Evolutionary conservation across 2,329 filamentous ascomycete genomes (phyloP), one percentile per base, ranked within the genome.

Genomic region (Emydomyces testavorans): DNA sequence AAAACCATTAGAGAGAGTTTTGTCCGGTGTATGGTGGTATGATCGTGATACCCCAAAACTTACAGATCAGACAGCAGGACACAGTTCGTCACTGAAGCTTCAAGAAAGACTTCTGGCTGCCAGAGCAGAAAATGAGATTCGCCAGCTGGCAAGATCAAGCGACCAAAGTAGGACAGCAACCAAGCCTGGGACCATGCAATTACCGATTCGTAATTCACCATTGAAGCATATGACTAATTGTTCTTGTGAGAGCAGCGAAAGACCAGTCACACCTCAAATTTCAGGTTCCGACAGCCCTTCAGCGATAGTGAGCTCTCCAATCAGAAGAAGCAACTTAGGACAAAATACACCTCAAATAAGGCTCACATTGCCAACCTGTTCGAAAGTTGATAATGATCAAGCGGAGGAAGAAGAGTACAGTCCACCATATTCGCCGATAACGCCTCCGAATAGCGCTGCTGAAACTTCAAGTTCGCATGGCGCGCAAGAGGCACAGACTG

Each of bases 21-120:
- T 59, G 26, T 51, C 48, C 6, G 52, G 52, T 4, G 20, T 41
- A 15, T 54, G 53, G 53, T 53, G 53, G 36, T 53, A 56, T 41
- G 39, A 42, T 11, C 36, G 47, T 20, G 23, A 44, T 15, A 40
- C 3, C 11, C 28, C 24, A 11, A 50, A 28, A 24, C 18, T 23
- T 40, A 40, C 21, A 15, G 21, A n/a, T 40, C 41, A 21, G 18
- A 18, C 6, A 2, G 13, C 21, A 18, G 36, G 31, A 37, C 16
- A 16, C 20, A 50, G 50, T 18, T 49, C 56, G 11, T 51, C 55
- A 20, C 49, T 24, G 26, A 49, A 15, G 8, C 24, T 53, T n/a
- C 45, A 50, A 37, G 50, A 48, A 26, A 56, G 43, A 37, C 24
- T 55, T 20, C 43, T 51, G 20, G 43, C 48, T 16, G 53, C 48